phyloP scores from a whole-genome alignment of 768 basidiomycete species.

The Mycena amicta region DNA sequence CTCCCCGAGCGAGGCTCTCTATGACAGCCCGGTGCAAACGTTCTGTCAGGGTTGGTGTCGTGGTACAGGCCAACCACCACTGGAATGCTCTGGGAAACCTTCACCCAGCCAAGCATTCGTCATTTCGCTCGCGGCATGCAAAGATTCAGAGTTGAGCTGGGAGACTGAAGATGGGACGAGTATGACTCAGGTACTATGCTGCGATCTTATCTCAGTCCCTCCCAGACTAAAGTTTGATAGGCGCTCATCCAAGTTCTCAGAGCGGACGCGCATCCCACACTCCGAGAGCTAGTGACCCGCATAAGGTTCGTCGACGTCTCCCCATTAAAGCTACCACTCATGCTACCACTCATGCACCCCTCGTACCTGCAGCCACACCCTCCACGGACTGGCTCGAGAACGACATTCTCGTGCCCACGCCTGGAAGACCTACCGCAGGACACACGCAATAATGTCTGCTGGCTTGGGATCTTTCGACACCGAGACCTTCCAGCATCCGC shows the following conservation, averaged over 20 bases:
- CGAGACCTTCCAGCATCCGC: conserved; percentile 20
- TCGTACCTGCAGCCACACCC: conserved; percentile 13
- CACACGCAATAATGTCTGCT: conserved; percentile 2
- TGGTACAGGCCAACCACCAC: not conserved
- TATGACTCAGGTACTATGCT: conserved; percentile 16
- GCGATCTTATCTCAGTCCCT: not conserved
- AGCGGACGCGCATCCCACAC: conserved; percentile 10
- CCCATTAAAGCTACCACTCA: too few relatives aligned
- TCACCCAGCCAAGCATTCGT: conserved; percentile 1
- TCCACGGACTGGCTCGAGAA: conserved; percentile 8
- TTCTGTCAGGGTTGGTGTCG: conserved; percentile 21
- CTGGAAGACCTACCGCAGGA: conserved; percentile 8
- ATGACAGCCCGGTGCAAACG: conserved; percentile 8
- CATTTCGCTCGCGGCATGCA: conserved; percentile 19
- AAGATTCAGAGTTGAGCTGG: conserved; percentile 22
- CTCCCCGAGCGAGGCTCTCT: conserved; percentile 1
- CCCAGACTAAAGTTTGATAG: not conserved
- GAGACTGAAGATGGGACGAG: conserved; percentile 16
- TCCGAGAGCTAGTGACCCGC: conserved; percentile 13
- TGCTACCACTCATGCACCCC: too few relatives aligned
- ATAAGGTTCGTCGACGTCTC: conserved; percentile 7
- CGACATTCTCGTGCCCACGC: conserved; percentile 3
- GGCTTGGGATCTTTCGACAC: conserved; percentile 7
- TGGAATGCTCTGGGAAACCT: not conserved
- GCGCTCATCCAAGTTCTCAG: conserved; percentile 13